Evolutionary conservation across 345 rosid species (phyloP).

Genomic region (Capsella bursapastoris): DNA sequence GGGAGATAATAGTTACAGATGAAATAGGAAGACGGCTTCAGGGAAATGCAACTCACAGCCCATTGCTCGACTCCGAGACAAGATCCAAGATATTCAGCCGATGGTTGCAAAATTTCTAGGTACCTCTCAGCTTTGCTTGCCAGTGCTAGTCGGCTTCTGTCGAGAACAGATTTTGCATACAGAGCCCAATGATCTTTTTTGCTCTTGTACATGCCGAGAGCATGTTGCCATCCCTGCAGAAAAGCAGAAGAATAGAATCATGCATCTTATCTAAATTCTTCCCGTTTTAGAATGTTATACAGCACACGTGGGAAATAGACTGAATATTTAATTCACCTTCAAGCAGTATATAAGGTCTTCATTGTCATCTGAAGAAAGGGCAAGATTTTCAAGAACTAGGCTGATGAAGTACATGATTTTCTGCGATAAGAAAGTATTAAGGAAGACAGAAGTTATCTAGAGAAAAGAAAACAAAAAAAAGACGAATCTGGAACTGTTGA

Average conservation of each 20-base stretch:
- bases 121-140: conserved; percentile 89
- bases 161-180: conserved; percentile 92
- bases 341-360: conserved; percentile 92
- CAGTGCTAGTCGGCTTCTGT: conserved; percentile 92
- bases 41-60: conserved; percentile 71
- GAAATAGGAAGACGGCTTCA: conserved; percentile 15
- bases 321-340: conserved; percentile 68
- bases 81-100: conserved; percentile 94
- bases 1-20: conserved; percentile 10
- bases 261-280: conserved; percentile 10
- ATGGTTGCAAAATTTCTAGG: conserved; percentile 85
- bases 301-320: conserved; percentile 9
- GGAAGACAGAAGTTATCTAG: conserved; percentile 26
- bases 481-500: conserved; percentile 10
- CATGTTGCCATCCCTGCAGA: conserved; percentile 83
- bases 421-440: conserved; percentile 52
- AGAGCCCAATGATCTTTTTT: conserved; percentile 79
- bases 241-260: conserved; percentile 37
- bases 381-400: conserved; percentile 90
- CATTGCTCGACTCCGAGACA: conserved; percentile 78
- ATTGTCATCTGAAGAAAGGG: conserved; percentile 88
- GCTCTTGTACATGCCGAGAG: conserved; percentile 64
- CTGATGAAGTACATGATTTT: conserved; percentile 79
- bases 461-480: neutral
- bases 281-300: conserved; percentile 16